A percentile compares a stretch with the other conserved stretches of the same genome.
These are phyloP conservation scores for Boletellus emodensis DNA, from an alignment of 768 basidiomycete species.

Conservation along the genomic window DNA sequence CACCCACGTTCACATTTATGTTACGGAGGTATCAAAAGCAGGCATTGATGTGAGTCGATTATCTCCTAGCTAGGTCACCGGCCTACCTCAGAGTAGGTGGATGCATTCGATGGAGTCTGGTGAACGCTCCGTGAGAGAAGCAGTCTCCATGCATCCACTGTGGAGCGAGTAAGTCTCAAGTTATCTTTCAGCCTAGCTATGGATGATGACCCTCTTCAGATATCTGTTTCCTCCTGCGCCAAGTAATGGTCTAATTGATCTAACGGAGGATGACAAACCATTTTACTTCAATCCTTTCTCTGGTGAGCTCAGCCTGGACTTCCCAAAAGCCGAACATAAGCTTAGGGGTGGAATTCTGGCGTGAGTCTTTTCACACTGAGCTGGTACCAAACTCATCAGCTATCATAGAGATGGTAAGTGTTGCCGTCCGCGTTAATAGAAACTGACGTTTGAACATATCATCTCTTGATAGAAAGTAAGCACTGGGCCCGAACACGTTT, in stretches of 20 bases:
- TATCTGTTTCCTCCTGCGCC: conserved; percentile 70
- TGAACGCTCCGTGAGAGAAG: conserved; percentile 62
- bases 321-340: conserved; percentile 75
- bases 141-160: conserved; percentile 80
- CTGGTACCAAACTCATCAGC: conserved; percentile 4
- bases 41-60: conserved; percentile 59
- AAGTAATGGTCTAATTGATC: conserved; percentile 58
- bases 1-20: conserved; percentile 67
- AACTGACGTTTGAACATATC: conserved; percentile 7
- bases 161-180: conserved; percentile 76
- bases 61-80: not conserved
- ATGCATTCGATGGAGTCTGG: conserved; percentile 86
- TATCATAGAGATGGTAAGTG: conserved; percentile 33
- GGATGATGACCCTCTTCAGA: conserved; percentile 36
- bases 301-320: conserved; percentile 80
- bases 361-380: conserved; percentile 40
- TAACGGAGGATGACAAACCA: conserved; percentile 70
- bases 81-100: conserved; percentile 54
- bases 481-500: conserved; percentile 1
- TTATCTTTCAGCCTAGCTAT: not conserved
- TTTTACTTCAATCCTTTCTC: conserved; percentile 94
- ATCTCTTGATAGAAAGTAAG: conserved; percentile 46
- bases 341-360: conserved; percentile 89
- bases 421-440: not conserved
- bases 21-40: conserved; percentile 92